phyloP scores from a whole-genome alignment of 352 stramenopile species.

The Phytophthora quininea region DNA sequence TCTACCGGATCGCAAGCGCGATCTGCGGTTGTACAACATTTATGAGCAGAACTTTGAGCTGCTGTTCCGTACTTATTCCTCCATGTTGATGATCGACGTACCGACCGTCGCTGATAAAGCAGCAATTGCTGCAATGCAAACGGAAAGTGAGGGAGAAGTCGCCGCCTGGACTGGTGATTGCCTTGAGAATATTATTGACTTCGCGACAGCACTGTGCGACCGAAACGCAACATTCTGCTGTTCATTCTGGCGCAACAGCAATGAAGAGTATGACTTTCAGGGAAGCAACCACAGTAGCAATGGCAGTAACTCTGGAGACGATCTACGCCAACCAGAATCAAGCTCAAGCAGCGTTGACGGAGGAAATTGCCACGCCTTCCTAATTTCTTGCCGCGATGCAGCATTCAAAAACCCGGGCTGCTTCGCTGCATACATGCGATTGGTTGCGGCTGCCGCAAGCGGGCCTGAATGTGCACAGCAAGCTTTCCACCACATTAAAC shows the following conservation, averaged over 20 bases:
- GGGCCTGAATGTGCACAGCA: slow-evolving; percentile 74
- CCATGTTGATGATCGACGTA: slow-evolving; percentile 81
- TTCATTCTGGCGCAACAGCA: slow-evolving; percentile 63
- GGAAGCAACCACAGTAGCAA: slow-evolving; percentile 32
- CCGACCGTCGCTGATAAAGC: slow-evolving; percentile 76
- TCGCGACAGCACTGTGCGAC: slow-evolving; percentile 66
- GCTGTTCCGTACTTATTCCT: slow-evolving; percentile 74
- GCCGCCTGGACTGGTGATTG: slow-evolving; percentile 74
- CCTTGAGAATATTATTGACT: slow-evolving; percentile 81
- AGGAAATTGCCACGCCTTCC: slow-evolving; percentile 65
- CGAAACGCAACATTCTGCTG: slow-evolving; percentile 61
- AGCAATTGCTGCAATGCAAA: slow-evolving; percentile 67
- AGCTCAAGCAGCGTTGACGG: slow-evolving; percentile 27
- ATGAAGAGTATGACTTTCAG: slow-evolving; percentile 42
- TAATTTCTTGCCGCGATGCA: slow-evolving; percentile 72
- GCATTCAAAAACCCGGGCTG: slow-evolving; percentile 80
- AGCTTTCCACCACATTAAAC: slow-evolving; percentile 88
- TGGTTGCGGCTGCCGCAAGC: slow-evolving; percentile 70
- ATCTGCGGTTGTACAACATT: slow-evolving; percentile 71
- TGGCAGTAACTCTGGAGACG: slow-evolving; percentile 26
- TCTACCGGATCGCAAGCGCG: slow-evolving; percentile 71
- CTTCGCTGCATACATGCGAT: slow-evolving; percentile 72
- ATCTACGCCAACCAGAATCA: slow-evolving; percentile 26
- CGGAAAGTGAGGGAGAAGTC: slow-evolving; percentile 63
- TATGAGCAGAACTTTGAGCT: slow-evolving; percentile 76